Percentiles rank a stretch among this genome's conserved stretches.
Evolutionary conservation across 1,284 basidiomycete genomes (phyloP).

Genomic region (Garcileccinum viscosum): DNA sequence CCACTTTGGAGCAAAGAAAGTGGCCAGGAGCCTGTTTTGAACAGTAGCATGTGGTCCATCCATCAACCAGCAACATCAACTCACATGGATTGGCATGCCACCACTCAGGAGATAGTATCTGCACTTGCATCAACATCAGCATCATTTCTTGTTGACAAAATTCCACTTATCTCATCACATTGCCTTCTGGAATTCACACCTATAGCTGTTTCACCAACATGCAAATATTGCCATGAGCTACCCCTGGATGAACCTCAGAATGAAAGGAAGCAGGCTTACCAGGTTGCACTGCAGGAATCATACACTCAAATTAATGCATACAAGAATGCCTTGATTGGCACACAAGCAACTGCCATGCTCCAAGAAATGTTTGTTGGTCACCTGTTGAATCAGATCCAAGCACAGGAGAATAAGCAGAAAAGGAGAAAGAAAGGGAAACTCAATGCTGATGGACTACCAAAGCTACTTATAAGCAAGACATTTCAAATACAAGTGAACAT

Average conservation of each 20-base stretch:
- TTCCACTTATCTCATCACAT: not conserved
- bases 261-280: not conserved
- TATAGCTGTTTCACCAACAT: not conserved
- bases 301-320: not conserved
- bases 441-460: constrained; percentile 1
- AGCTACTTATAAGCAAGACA: not conserved
- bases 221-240: not conserved
- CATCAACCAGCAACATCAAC: not conserved
- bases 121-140: constrained; percentile 1
- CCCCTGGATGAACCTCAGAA: not conserved
- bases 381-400: not conserved
- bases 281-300: not conserved
- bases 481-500: not conserved
- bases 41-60: too few species aligned
- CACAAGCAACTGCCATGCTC: not conserved
- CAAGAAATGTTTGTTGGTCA: not conserved
- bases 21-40: too few species aligned
- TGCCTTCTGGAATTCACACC: not conserved
- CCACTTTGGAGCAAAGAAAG: too few species aligned
- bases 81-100: not conserved
- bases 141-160: constrained; percentile 3
- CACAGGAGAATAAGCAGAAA: not conserved
- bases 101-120: not conserved
- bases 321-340: not conserved
- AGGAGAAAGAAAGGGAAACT: not conserved